Evolutionary conservation across 2,329 filamentous ascomycete species (phyloP).

Genomic region (Mycosphaerella sp.): DNA sequence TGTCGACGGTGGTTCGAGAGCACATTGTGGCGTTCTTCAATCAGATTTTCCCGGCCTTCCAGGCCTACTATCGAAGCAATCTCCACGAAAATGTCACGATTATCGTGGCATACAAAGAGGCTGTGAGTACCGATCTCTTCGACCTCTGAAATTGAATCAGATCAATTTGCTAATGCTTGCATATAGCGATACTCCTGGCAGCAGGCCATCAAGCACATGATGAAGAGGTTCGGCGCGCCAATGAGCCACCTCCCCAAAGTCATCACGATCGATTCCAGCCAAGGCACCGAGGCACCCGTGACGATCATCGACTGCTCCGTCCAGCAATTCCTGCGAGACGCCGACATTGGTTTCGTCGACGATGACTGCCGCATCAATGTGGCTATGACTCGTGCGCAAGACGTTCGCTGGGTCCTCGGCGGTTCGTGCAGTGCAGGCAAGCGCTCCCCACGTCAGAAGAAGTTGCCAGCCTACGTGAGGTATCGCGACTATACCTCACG

Average conservation of each 20-base stretch:
- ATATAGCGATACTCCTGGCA: conserved; percentile 7
- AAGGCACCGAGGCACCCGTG: conserved; percentile 16
- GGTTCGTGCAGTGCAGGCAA: conserved; percentile 5
- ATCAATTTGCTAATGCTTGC: background rate
- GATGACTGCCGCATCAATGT: conserved; percentile 17
- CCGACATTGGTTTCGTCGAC: conserved; percentile 14
- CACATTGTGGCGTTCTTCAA: conserved; percentile 20
- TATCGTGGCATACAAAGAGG: conserved; percentile 18
- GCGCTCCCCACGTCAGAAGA: background rate
- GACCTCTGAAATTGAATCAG: too few species aligned
- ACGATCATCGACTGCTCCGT: conserved; percentile 19
- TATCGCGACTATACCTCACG: conserved; percentile 1
- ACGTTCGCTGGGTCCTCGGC: conserved; percentile 16
- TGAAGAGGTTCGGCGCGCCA: conserved; percentile 2
- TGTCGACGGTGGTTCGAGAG: conserved; percentile 14
- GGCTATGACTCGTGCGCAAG: conserved; percentile 14
- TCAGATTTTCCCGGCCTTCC: conserved; percentile 14
- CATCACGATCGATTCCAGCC: conserved; percentile 16
- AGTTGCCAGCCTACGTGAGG: conserved; percentile 8
- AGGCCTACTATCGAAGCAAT: conserved; percentile 8
- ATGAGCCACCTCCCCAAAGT: conserved; percentile 10
- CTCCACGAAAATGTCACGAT: conserved; percentile 15
- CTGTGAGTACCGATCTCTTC: conserved; percentile 1
- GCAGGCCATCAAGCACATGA: conserved; percentile 6
- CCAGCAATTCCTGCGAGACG: conserved; percentile 4